These are phyloP conservation scores for Endocarpon pusillum DNA, from an alignment of 495 filamentous ascomycete species.

Conservation along the genomic window DNA sequence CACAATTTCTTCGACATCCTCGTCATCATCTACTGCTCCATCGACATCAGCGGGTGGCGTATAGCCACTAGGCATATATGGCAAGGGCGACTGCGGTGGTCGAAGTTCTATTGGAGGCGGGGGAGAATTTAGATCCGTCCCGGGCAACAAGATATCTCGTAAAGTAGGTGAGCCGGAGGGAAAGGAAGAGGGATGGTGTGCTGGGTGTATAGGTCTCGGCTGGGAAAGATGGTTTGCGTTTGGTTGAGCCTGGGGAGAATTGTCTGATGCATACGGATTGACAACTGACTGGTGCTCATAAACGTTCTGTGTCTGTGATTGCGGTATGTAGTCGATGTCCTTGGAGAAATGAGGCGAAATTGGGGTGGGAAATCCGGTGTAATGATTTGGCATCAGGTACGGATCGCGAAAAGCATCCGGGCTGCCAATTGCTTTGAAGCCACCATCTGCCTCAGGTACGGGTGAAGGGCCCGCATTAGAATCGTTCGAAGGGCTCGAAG, in stretches of 20 bases:
- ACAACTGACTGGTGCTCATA: neutral
- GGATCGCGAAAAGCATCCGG: neutral
- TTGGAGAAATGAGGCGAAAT: neutral
- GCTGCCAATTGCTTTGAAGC: neutral
- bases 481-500: conserved; percentile 55
- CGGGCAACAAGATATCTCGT: conserved; percentile 25
- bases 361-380: neutral
- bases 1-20: conserved; percentile 44
- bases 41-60: neutral
- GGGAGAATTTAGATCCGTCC: conserved; percentile 22
- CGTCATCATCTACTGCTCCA: conserved; percentile 22
- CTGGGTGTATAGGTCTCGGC: neutral
- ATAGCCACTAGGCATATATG: neutral
- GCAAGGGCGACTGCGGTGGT: conserved; percentile 9
- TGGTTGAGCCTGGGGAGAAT: neutral
- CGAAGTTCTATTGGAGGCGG: conserved; percentile 15
- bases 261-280: neutral
- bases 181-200: conserved; percentile 10
- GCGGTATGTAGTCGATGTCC: neutral
- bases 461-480: conserved; percentile 44
- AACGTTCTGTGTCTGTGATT: neutral
- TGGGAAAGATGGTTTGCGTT: neutral
- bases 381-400: neutral
- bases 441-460: conserved; percentile 13
- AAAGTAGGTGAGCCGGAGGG: conserved; percentile 24